Percentiles rank a stretch among this genome's conserved stretches.
Conservation (phyloP, 2,329 filamentous ascomycete species). For the Cordyceps fumosorosea region DNA sequence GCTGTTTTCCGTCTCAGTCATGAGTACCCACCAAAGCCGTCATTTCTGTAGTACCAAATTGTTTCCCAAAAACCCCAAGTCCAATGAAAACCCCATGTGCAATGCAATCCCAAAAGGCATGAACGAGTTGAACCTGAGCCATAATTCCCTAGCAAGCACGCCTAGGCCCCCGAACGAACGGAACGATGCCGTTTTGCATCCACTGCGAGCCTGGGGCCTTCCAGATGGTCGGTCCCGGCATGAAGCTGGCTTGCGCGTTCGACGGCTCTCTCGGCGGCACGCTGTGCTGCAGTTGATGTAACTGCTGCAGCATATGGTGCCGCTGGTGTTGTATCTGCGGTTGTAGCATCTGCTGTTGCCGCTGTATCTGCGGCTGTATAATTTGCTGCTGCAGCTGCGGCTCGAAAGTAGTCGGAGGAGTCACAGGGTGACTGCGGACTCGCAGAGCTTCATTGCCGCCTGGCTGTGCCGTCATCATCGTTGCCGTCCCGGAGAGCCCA, state of each 20-base stretch:
- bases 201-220: slow-evolving; percentile 9
- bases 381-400: not conserved
- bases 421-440: not conserved
- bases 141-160: not conserved
- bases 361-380: no score
- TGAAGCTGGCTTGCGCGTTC: not conserved
- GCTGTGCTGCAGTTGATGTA: no score
- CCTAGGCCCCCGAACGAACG: slow-evolving; percentile 7
- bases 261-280: not conserved
- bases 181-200: slow-evolving; percentile 15
- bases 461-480: not conserved
- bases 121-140: not conserved
- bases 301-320: no score
- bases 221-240: not conserved
- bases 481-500: not conserved
- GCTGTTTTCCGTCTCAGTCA: not conserved
- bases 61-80: not conserved
- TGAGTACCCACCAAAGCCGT: not conserved
- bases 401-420: not conserved
- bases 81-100: no score
- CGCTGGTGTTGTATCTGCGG: no score
- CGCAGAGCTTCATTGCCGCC: not conserved
- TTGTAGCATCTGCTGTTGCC: no score
- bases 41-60: not conserved
- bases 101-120: not conserved